Conservation (phyloP, 2,329 filamentous ascomycete species). For the Sclerotinia trifoliorum region DNA sequence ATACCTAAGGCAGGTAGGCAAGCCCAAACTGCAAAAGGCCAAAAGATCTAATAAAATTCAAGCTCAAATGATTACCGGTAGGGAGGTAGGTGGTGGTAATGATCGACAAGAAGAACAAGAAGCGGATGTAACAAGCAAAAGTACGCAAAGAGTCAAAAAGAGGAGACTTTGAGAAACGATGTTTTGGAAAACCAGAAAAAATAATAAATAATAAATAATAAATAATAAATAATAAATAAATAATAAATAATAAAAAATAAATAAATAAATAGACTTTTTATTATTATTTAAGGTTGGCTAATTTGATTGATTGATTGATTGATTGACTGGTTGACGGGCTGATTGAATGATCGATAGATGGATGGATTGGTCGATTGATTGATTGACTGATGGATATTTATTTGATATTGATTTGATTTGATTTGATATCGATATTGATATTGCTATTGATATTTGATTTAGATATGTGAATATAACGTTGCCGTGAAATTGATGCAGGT, state of each 20-base stretch:
- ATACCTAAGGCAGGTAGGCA: too few species aligned
- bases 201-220: too few species aligned
- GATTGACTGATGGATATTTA: not conserved
- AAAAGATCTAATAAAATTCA: not conserved
- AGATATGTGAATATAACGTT: not conserved
- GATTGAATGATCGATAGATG: not conserved
- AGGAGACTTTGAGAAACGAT: not conserved
- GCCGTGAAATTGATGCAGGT: not conserved
- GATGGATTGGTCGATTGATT: not conserved
- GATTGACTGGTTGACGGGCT: not conserved
- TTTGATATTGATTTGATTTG: not conserved
- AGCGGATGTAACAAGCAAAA: not conserved
- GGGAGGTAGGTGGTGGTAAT: not conserved
- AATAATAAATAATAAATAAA: not conserved
- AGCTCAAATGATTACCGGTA: too few species aligned
- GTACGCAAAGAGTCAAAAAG: not conserved
- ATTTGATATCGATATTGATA: not conserved
- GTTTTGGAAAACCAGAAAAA: not conserved
- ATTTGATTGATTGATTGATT: not conserved
- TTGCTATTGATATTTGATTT: not conserved
- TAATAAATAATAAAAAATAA: not conserved
- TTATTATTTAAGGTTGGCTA: not conserved
- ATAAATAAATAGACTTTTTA: not conserved
- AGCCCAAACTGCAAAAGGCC: not conserved
- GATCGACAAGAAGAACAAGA: slow-evolving; percentile 12